Conservation (phyloP, 345 rosid species). For the Mercurialis annua region DNA sequence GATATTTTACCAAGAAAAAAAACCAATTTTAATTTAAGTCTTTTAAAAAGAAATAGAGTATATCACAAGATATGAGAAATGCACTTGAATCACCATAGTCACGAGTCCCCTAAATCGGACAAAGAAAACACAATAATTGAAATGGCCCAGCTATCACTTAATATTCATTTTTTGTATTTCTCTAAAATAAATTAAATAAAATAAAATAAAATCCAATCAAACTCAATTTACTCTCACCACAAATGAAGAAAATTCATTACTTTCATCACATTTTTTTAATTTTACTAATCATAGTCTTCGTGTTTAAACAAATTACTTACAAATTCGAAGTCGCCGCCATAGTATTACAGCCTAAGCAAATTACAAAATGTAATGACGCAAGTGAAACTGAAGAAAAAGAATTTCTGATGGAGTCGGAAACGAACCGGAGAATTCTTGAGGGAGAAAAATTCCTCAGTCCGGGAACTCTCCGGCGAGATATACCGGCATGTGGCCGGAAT, state of each 20-base stretch:
- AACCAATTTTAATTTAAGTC: no score
- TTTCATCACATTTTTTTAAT: slow-evolving; percentile 8
- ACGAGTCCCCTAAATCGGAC: no score
- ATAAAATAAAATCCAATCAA: neutral
- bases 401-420: slow-evolving; percentile 13
- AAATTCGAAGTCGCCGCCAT: neutral
- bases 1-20: no score
- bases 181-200: neutral
- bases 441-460: slow-evolving; percentile 1
- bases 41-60: no score
- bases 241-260: neutral
- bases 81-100: no score
- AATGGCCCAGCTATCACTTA: neutral
- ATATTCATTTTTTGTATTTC: neutral
- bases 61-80: no score
- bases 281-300: neutral
- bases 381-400: slow-evolving; percentile 14
- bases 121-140: neutral
- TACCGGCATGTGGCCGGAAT: slow-evolving; percentile 5
- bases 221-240: neutral
- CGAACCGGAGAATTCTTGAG: slow-evolving; percentile 7
- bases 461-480: slow-evolving; percentile 9
- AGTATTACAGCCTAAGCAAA: neutral
- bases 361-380: neutral
- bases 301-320: neutral